A percentile compares a stretch with the other conserved stretches of the same genome.
Evolutionary conservation across 1,284 basidiomycete species (phyloP).

Genomic region (Inonotus obliquus): DNA sequence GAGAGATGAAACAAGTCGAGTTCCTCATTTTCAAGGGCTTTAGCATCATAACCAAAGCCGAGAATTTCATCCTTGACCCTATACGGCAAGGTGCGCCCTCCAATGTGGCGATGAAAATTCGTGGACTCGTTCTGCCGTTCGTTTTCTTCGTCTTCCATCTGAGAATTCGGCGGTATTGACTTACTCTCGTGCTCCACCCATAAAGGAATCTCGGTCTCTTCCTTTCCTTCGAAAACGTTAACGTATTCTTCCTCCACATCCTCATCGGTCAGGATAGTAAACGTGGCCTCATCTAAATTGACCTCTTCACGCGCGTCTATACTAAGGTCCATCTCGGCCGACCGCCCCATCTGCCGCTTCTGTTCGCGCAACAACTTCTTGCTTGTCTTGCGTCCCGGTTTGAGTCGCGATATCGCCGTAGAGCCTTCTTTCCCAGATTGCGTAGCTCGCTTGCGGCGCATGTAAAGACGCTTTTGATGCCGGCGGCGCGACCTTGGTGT

Average conservation of each 20-base stretch:
- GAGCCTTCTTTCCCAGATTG: conserved; percentile 34
- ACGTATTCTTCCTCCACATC: conserved; percentile 6
- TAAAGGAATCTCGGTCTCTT: neutral
- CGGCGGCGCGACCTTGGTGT: conserved; percentile 54
- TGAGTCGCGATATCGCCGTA: conserved; percentile 33
- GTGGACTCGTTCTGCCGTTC: neutral
- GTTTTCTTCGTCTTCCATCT: neutral
- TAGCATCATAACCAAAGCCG: conserved; percentile 38
- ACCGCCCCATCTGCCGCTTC: neutral
- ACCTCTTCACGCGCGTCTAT: neutral
- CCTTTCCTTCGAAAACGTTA: conserved; percentile 18
- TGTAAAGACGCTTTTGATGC: conserved; percentile 58
- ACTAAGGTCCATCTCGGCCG: neutral
- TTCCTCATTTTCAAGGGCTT: conserved; percentile 36
- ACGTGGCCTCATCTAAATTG: neutral
- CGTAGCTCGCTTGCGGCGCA: conserved; percentile 65
- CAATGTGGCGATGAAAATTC: conserved; percentile 19
- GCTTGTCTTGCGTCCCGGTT: conserved; percentile 42
- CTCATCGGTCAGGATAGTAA: conserved; percentile 4
- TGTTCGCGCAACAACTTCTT: conserved; percentile 25
- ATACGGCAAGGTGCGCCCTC: conserved; percentile 41
- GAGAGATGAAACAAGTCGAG: conserved; percentile 49
- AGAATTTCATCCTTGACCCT: conserved; percentile 39
- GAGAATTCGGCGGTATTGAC: conserved; percentile 15
- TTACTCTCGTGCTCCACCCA: conserved; percentile 6